A percentile compares a stretch with the other conserved stretches of the same genome.
phyloP scores from a whole-genome alignment of 257 asterid species.

The Ehretia macrophylla region DNA sequence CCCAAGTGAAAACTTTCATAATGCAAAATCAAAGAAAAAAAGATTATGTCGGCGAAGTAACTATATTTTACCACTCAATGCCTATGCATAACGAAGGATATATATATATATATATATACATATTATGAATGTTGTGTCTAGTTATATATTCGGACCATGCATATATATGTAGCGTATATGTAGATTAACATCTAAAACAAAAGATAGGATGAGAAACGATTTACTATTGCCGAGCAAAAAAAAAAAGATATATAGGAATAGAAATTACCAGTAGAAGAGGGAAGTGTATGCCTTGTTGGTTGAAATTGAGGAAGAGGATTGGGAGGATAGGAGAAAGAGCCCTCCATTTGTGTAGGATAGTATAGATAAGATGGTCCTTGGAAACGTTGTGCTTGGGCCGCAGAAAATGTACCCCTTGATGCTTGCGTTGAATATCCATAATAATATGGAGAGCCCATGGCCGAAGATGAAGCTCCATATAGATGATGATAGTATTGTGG shows the following conservation, averaged over 20 bases:
- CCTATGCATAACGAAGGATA: too few species aligned
- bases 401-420: constrained; percentile 56
- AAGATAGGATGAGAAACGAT: background rate
- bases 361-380: constrained; percentile 69
- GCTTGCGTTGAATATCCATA: constrained; percentile 66
- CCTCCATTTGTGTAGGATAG: constrained; percentile 63
- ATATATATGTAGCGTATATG: too few species aligned
- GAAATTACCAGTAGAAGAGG: constrained; percentile 55
- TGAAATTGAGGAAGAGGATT: constrained; percentile 42
- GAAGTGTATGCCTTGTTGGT: constrained; percentile 55
- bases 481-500: constrained; percentile 65
- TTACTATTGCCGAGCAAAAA: too few species aligned
- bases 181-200: background rate
- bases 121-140: too few species aligned
- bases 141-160: too few species aligned
- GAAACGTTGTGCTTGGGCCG: constrained; percentile 55
- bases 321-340: constrained; percentile 38
- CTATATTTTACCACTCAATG: too few species aligned
- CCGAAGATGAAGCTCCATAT: constrained; percentile 56
- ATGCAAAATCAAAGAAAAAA: too few species aligned
- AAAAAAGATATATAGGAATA: too few species aligned
- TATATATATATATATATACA: too few species aligned
- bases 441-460: constrained; percentile 59
- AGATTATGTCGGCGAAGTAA: too few species aligned
- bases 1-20: too few species aligned